Percentiles rank a stretch among this genome's conserved stretches.
phyloP scores from a whole-genome alignment of 495 filamentous ascomycete genomes.

The Penicillium cataractarum region DNA sequence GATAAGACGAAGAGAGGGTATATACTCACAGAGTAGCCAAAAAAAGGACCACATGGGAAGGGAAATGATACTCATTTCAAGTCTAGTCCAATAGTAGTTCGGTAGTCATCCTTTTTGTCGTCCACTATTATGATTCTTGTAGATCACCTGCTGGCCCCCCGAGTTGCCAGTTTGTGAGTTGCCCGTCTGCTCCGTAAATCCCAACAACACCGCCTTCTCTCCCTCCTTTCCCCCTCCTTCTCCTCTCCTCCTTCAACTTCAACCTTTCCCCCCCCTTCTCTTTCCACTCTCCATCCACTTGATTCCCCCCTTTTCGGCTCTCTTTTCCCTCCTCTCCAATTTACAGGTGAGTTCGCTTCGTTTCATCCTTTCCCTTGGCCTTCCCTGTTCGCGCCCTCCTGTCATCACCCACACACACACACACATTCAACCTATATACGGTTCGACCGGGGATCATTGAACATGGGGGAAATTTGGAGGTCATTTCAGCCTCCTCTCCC shows the following conservation, averaged over 20 bases:
- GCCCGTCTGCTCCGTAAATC: slow-evolving; percentile 20
- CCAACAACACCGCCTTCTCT: slow-evolving; percentile 45
- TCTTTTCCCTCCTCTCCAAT: slow-evolving; percentile 23
- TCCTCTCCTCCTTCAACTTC: slow-evolving; percentile 32
- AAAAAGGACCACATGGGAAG: not conserved
- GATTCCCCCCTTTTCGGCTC: slow-evolving; percentile 19
- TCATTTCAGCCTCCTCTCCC: not conserved
- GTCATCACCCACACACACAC: slow-evolving; percentile 13
- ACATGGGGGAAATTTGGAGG: slow-evolving; percentile 9
- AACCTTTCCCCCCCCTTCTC: slow-evolving; percentile 17
- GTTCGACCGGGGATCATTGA: slow-evolving; percentile 3
- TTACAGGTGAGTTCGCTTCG: slow-evolving; percentile 32
- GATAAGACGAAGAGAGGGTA: slow-evolving; percentile 3
- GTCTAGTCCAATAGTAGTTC: not conserved
- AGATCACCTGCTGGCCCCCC: slow-evolving; percentile 1
- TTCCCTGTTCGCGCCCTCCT: slow-evolving; percentile 12
- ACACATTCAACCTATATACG: slow-evolving; percentile 22
- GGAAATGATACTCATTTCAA: not conserved
- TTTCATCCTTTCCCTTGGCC: slow-evolving; percentile 21
- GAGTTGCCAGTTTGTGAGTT: not conserved
- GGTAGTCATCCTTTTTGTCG: not conserved
- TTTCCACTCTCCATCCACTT: slow-evolving; percentile 28
- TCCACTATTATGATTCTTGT: not conserved
- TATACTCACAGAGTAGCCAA: not conserved
- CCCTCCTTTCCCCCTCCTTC: slow-evolving; percentile 31